These are phyloP conservation scores for Amaranthus hypochondriacus DNA, from an alignment of 148 eudicot species.

Conservation along the genomic window DNA sequence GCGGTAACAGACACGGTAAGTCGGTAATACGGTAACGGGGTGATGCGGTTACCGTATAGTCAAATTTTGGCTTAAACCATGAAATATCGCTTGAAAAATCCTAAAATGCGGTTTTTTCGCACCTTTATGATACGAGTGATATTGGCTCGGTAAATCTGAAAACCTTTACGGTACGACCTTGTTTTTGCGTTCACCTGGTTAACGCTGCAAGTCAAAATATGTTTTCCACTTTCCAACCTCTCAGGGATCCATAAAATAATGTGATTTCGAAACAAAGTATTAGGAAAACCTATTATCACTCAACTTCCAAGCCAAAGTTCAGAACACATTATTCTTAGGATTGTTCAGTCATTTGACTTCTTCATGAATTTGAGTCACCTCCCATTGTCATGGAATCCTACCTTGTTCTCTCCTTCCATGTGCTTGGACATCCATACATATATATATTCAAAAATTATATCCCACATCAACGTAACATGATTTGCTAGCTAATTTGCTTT, in stretches of 20 bases:
- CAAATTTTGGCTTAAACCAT: no score
- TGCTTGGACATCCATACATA: not conserved
- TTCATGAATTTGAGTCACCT: not conserved
- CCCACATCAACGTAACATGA: not conserved
- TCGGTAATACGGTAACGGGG: no score
- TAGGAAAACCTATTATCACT: not conserved
- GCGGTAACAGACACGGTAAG: no score
- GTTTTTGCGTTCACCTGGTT: not conserved
- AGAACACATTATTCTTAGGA: no score
- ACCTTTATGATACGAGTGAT: no score
- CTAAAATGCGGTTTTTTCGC: no score
- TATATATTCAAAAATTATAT: not conserved
- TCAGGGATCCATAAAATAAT: not conserved
- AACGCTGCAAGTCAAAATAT: not conserved
- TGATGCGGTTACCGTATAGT: no score
- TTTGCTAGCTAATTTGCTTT: no score
- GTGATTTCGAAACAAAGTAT: not conserved
- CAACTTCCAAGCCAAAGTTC: not conserved
- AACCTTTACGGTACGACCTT: no score
- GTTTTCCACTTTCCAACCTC: not conserved
- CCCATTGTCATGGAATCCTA: not conserved
- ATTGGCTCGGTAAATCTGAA: no score
- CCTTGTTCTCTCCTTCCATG: slow-evolving; percentile 3
- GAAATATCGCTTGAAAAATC: no score
- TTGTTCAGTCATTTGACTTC: not conserved